Conservation (phyloP, 2,329 filamentous ascomycete species). For the Fusarium sp. region DNA sequence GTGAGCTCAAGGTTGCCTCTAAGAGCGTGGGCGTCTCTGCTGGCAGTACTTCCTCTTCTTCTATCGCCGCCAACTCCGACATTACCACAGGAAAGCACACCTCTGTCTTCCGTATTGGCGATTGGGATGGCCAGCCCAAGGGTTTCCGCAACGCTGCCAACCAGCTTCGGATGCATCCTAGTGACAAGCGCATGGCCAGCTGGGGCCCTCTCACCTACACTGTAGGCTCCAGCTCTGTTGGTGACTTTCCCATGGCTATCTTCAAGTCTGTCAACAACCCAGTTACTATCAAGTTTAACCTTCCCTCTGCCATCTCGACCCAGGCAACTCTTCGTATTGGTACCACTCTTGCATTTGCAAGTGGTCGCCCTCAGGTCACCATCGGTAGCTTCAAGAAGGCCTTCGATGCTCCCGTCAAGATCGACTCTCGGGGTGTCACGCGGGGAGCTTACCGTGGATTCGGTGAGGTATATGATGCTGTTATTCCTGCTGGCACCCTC, state of each 20-base stretch:
- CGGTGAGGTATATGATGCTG: constrained; percentile 70
- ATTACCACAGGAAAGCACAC: constrained; percentile 55
- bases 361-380: constrained; percentile 65
- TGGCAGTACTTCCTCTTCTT: constrained; percentile 56
- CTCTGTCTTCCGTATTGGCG: constrained; percentile 70
- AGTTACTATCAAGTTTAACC: constrained; percentile 67
- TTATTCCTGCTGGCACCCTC: constrained; percentile 66
- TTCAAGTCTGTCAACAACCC: constrained; percentile 68
- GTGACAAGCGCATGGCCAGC: constrained; percentile 67
- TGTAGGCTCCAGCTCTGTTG: constrained; percentile 60
- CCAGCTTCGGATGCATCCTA: constrained; percentile 73
- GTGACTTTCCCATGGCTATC: constrained; percentile 71
- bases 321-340: constrained; percentile 69
- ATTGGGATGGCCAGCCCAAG: constrained; percentile 69
- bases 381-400: constrained; percentile 60
- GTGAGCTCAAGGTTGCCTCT: constrained; percentile 63
- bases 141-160: constrained; percentile 74
- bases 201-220: constrained; percentile 70
- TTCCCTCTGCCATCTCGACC: constrained; percentile 56
- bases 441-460: constrained; percentile 70
- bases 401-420: constrained; percentile 63
- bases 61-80: constrained; percentile 58
- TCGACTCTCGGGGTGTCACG: constrained; percentile 71
- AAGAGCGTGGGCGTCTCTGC: constrained; percentile 58
- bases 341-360: constrained; percentile 69